Conservation (phyloP, 805 yeast species). For the Diddensiella santjacobensis region DNA sequence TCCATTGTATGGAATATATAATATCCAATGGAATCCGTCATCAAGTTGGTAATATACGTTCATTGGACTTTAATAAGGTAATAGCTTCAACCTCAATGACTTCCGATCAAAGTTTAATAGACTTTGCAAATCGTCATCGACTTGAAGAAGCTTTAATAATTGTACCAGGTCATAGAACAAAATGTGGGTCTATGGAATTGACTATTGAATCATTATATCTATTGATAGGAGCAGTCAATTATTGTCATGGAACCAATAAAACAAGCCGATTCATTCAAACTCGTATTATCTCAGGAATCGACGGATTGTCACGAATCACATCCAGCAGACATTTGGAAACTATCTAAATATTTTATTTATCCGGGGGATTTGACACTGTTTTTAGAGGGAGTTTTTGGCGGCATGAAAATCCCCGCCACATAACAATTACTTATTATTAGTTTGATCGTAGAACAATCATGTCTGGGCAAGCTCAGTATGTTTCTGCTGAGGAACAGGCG, state of each 20-base stretch:
- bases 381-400: neutral
- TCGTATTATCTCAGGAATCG: constrained; percentile 6
- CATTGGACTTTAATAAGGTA: neutral
- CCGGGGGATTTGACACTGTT: too few species aligned
- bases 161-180: neutral
- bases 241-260: constrained; percentile 6
- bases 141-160: constrained; percentile 5
- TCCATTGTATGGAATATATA: constrained; percentile 6
- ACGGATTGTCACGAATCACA: constrained; percentile 4
- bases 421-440: neutral
- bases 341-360: neutral
- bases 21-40: neutral
- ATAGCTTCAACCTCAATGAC: neutral
- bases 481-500: constrained; percentile 16
- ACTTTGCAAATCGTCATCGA: constrained; percentile 7
- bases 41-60: neutral
- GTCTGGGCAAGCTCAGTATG: neutral
- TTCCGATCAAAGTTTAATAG: neutral
- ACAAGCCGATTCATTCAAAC: constrained; percentile 5
- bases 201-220: constrained; percentile 7
- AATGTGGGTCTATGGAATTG: neutral
- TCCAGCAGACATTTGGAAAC: neutral
- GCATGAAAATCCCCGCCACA: neutral
- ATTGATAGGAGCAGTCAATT: constrained; percentile 13
- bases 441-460: neutral